Evolutionary conservation across 1,139 yeast species (phyloP).

Genomic region (Yamadazyma membranifaciens): DNA sequence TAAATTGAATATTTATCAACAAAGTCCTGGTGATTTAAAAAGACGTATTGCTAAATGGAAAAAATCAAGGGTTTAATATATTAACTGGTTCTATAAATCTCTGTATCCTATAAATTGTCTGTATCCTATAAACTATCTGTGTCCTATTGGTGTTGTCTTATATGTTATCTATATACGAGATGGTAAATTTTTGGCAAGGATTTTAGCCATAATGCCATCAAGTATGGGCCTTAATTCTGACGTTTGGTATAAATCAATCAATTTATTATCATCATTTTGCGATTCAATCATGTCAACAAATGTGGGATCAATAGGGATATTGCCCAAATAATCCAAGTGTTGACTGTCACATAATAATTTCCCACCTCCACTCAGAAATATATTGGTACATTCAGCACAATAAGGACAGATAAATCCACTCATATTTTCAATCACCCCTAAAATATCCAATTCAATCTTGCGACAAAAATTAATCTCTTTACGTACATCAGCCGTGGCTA

Average conservation of each 20-base stretch:
- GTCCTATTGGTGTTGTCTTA: neutral
- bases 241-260: slow-evolving; percentile 36
- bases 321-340: slow-evolving; percentile 70
- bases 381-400: slow-evolving; percentile 88
- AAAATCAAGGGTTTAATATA: slow-evolving; percentile 30
- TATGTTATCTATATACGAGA: slow-evolving; percentile 21
- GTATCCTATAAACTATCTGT: neutral
- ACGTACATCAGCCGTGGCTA: slow-evolving; percentile 55
- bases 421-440: slow-evolving; percentile 49
- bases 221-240: slow-evolving; percentile 50
- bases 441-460: slow-evolving; percentile 41
- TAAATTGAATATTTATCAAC: slow-evolving; percentile 77
- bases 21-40: slow-evolving; percentile 79
- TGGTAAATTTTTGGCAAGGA: slow-evolving; percentile 39
- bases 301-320: slow-evolving; percentile 88
- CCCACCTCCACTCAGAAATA: slow-evolving; percentile 96
- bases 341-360: slow-evolving; percentile 59
- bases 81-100: slow-evolving; percentile 5
- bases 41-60: slow-evolving; percentile 70
- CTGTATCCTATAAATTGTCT: neutral
- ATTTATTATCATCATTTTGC: slow-evolving; percentile 15
- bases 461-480: slow-evolving; percentile 48
- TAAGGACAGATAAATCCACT: slow-evolving; percentile 60
- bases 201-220: slow-evolving; percentile 44
- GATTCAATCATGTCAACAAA: slow-evolving; percentile 82